A percentile compares a stretch with the other conserved stretches of the same genome.
Evolutionary conservation across 1,284 basidiomycete species (phyloP).

Genomic region (Naganishia cerealis): DNA sequence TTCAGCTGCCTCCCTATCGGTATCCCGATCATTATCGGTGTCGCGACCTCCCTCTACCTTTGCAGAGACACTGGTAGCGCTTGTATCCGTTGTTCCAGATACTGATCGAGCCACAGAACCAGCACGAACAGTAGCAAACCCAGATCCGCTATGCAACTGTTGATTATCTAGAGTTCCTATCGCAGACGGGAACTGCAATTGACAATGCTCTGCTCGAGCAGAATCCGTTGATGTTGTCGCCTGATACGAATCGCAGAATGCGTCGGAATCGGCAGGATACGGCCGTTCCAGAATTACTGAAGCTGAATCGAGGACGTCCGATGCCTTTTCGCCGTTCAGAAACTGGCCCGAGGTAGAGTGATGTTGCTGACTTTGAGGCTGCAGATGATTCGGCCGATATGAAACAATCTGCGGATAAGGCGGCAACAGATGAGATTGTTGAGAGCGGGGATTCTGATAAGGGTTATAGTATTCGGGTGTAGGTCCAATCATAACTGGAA

Average conservation of each 20-base stretch:
- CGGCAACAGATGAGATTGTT: background rate
- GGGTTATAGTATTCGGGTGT: background rate
- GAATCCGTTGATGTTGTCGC: background rate
- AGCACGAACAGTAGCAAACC: background rate
- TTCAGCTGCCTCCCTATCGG: background rate
- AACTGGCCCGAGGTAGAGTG: background rate
- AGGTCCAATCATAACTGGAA: background rate
- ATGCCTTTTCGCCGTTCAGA: background rate
- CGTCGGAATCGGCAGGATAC: slow-evolving; percentile 9
- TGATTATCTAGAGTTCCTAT: background rate
- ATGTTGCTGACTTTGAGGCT: background rate
- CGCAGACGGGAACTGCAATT: background rate
- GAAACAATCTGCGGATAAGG: background rate
- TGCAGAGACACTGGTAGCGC: slow-evolving; percentile 25
- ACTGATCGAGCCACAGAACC: slow-evolving; percentile 5
- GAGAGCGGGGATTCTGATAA: background rate
- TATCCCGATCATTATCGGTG: slow-evolving; percentile 10
- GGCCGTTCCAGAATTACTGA: background rate
- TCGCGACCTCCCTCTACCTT: slow-evolving; percentile 9
- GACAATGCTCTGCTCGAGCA: background rate
- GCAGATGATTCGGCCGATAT: no score
- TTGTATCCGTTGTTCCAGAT: slow-evolving; percentile 16
- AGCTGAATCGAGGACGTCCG: background rate
- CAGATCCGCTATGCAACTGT: background rate
- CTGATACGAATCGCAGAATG: background rate